phyloP scores from a whole-genome alignment of 169 alveolate genomes.

The Eimeria falciformis region DNA sequence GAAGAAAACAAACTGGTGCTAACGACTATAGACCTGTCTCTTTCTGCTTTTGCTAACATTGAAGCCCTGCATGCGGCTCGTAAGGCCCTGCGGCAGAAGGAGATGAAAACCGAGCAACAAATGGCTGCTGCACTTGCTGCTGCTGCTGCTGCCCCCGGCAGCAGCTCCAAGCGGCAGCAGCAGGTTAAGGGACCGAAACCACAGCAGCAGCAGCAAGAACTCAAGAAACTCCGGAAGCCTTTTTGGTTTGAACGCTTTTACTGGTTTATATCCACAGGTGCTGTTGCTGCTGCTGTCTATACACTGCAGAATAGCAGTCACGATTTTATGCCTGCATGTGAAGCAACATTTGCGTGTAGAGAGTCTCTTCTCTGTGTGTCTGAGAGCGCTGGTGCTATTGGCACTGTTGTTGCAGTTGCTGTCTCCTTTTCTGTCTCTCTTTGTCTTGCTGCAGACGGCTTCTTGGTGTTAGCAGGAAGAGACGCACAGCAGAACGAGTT shows the following conservation, averaged over 20 bases:
- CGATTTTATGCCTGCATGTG: neutral
- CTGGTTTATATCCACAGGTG: conserved; percentile 95
- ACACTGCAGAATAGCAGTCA: neutral
- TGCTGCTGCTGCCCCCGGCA: conserved; percentile 73
- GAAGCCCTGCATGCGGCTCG: conserved; percentile 72
- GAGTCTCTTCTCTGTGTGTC: neutral
- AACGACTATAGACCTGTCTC: conserved; percentile 68
- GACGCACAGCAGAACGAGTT: conserved; percentile 97
- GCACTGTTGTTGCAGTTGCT: neutral
- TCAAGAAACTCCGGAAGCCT: conserved; percentile 84
- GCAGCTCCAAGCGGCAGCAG: conserved; percentile 65
- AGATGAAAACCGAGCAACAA: neutral
- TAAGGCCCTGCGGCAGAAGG: conserved; percentile 67
- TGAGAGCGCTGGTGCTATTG: neutral
- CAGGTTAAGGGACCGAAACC: conserved; percentile 7
- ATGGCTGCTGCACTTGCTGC: conserved; percentile 76
- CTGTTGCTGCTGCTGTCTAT: conserved; percentile 88
- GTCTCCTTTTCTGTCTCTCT: no score
- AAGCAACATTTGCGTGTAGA: neutral
- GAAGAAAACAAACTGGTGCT: neutral
- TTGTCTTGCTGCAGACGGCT: conserved; percentile 79
- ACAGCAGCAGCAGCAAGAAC: conserved; percentile 38
- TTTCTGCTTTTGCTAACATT: conserved; percentile 77
- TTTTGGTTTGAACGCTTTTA: conserved; percentile 98
- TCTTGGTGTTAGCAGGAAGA: conserved; percentile 91